These are phyloP conservation scores for Pseudomonodictys pantanalensis DNA, from an alignment of 495 filamentous ascomycete species.

Conservation along the genomic window DNA sequence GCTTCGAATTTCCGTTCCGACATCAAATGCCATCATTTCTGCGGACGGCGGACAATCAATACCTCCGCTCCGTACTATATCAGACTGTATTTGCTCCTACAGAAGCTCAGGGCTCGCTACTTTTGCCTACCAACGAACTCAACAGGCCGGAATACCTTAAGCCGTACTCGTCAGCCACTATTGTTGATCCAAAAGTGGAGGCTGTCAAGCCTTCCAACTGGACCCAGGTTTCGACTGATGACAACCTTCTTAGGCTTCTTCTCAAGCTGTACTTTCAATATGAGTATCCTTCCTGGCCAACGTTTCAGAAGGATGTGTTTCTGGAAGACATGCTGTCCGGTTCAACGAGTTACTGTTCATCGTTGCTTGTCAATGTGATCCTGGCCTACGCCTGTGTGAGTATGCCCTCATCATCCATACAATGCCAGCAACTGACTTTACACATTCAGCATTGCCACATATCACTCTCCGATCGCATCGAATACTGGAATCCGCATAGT, in stretches of 20 bases:
- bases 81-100: background rate
- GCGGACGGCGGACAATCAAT: background rate
- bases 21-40: background rate
- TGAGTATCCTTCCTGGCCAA: background rate
- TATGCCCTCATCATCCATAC: background rate
- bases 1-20: background rate
- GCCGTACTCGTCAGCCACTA: constrained; percentile 3
- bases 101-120: background rate
- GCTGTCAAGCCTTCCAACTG: background rate
- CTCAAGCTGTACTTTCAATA: background rate
- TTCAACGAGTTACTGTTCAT: background rate
- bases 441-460: background rate
- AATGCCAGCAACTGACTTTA: background rate
- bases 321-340: constrained; percentile 2
- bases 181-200: background rate
- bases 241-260: background rate
- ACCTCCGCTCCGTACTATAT: background rate
- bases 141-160: background rate
- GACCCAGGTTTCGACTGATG: background rate
- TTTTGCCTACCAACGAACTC: background rate
- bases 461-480: background rate
- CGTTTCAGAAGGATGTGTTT: constrained; percentile 6
- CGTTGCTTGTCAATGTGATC: constrained; percentile 1
- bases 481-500: constrained; percentile 7
- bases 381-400: constrained; percentile 9